These are phyloP conservation scores for Infundibulicybe gibba DNA, from an alignment of 768 basidiomycete genomes.

Conservation along the genomic window DNA sequence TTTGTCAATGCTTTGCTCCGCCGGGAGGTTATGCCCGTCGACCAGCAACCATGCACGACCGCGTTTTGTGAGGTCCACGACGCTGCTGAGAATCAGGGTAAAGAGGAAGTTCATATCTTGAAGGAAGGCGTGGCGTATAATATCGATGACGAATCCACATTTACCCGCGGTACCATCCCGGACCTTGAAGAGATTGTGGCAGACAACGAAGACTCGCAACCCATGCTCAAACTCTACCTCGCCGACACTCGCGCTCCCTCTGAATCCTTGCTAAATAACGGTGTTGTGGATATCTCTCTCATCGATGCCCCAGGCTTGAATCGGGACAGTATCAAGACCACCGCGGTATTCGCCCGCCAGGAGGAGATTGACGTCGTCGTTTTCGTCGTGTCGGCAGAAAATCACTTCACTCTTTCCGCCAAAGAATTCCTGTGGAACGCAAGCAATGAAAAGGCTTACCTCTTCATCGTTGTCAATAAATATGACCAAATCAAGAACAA, in stretches of 20 bases:
- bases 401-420: conserved; percentile 95
- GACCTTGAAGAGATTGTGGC: conserved; percentile 80
- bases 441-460: conserved; percentile 94
- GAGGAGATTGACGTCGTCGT: conserved; percentile 99
- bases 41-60: conserved; percentile 97
- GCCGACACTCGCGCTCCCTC: conserved; percentile 74
- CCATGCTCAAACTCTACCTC: conserved; percentile 86
- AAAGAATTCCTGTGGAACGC: conserved; percentile 93
- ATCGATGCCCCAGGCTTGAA: conserved; percentile 99
- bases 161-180: conserved; percentile 57
- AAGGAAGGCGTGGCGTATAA: conserved; percentile 69
- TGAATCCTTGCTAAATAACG: conserved; percentile 89
- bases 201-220: conserved; percentile 67
- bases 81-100: conserved; percentile 72
- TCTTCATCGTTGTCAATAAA: conserved; percentile 99
- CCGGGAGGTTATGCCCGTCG: conserved; percentile 91
- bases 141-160: conserved; percentile 72
- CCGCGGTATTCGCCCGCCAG: conserved; percentile 91
- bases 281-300: conserved; percentile 94
- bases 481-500: conserved; percentile 96
- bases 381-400: conserved; percentile 96
- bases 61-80: conserved; percentile 97
- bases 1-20: conserved; percentile 95
- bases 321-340: conserved; percentile 92
- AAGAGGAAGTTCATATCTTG: conserved; percentile 84